Evolutionary conservation across 2,329 filamentous ascomycete species (phyloP).

Genomic region (Diaporthe vaccinii): DNA sequence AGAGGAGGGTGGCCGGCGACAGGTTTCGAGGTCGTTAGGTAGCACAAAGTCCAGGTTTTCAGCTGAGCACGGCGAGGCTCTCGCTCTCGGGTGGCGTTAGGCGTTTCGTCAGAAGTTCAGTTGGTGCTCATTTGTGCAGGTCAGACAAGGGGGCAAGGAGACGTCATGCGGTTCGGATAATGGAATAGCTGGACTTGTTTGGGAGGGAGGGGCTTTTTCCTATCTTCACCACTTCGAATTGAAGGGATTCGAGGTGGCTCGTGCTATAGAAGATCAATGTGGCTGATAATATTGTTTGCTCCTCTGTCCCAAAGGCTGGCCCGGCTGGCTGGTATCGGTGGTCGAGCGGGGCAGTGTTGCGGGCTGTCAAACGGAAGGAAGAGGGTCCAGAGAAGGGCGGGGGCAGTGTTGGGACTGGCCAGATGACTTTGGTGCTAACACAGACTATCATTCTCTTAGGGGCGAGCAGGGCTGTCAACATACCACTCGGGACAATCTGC

Average conservation of each 20-base stretch:
- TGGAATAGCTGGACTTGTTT: neutral
- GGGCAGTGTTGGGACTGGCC: neutral
- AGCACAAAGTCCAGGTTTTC: neutral
- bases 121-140: too few relatives aligned
- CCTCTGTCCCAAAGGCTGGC: neutral
- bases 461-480: rapidly evolving
- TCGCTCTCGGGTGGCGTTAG: neutral
- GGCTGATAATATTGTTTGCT: conserved; percentile 24
- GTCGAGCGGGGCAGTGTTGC: conserved; percentile 4
- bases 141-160: neutral
- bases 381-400: neutral
- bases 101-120: neutral
- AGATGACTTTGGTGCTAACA: neutral
- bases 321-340: neutral
- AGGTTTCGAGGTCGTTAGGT: neutral
- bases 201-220: neutral
- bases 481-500: rapidly evolving
- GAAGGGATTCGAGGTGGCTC: neutral
- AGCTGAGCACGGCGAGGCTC: conserved; percentile 2
- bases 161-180: neutral
- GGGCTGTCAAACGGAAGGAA: conserved; percentile 18
- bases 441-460: neutral
- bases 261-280: neutral
- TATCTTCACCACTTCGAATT: neutral
- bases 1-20: too few relatives aligned